Conservation (phyloP, 805 yeast species). For the Pichia ethanolica region DNA sequence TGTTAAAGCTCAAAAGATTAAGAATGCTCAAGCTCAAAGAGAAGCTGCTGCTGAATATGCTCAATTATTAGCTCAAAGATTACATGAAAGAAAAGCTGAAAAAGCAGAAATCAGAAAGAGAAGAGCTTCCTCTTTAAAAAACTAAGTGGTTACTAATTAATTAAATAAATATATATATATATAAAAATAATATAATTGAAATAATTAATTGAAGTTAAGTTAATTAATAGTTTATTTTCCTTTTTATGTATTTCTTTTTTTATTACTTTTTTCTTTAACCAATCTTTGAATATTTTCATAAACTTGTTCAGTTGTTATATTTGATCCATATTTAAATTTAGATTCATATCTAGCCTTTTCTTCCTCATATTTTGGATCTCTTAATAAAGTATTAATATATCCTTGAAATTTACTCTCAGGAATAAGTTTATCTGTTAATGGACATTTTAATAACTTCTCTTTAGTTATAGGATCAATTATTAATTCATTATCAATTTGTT, state of each 20-base stretch:
- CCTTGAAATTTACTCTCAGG: slow-evolving; percentile 64
- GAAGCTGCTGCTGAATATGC: slow-evolving; percentile 99
- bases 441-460: slow-evolving; percentile 51
- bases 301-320: slow-evolving; percentile 39
- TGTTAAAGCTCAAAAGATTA: slow-evolving; percentile 85
- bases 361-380: slow-evolving; percentile 73
- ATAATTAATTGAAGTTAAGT: too few species aligned
- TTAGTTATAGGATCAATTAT: slow-evolving; percentile 12
- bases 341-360: slow-evolving; percentile 56
- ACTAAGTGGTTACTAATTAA: slow-evolving; percentile 31
- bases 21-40: slow-evolving; percentile 97
- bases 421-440: slow-evolving; percentile 65
- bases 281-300: slow-evolving; percentile 50
- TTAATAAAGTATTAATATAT: slow-evolving; percentile 59
- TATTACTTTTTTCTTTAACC: slow-evolving; percentile 12
- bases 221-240: too few species aligned
- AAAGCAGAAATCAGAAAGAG: slow-evolving; percentile 98
- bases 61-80: slow-evolving; percentile 95
- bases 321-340: slow-evolving; percentile 37
- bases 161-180: too few species aligned
- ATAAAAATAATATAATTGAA: too few species aligned
- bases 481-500: neutral
- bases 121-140: slow-evolving; percentile 98
- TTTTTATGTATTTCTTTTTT: slow-evolving; percentile 5
- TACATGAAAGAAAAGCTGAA: slow-evolving; percentile 97